Percentiles rank a stretch among this genome's conserved stretches.
Conservation (phyloP, 495 filamentous ascomycete genomes). For the Talaromyces thailandensis region DNA sequence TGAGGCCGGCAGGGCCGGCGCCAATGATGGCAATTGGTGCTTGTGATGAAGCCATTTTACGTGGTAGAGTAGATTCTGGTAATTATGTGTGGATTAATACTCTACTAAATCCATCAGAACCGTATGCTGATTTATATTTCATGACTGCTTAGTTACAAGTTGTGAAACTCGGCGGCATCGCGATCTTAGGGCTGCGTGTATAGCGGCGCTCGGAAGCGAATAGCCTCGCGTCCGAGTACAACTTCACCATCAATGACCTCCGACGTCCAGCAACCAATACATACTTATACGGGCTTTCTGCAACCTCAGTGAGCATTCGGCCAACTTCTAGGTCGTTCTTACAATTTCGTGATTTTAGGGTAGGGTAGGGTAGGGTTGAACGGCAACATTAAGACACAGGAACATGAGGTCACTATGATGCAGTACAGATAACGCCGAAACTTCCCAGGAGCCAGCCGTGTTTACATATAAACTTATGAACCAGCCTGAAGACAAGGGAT, state of each 20-base stretch:
- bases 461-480: not conserved
- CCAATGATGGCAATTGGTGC: slow-evolving; percentile 45
- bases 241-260: not conserved
- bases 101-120: not conserved
- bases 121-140: not conserved
- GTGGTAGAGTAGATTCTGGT: not conserved
- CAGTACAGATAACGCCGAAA: not conserved
- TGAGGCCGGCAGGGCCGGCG: slow-evolving; percentile 46
- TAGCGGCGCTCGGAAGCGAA: not conserved
- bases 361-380: not conserved
- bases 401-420: not conserved
- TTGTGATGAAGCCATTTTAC: not conserved
- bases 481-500: not conserved
- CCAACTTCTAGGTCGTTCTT: not conserved
- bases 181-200: not conserved
- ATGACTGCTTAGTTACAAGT: not conserved
- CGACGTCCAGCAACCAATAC: not conserved
- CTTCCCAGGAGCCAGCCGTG: not conserved
- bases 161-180: no score
- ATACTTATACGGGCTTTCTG: not conserved
- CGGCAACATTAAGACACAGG: not conserved
- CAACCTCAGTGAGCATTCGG: not conserved
- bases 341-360: no score
- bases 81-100: not conserved
- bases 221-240: not conserved